Evolutionary conservation across 352 stramenopile genomes (phyloP).

Genomic region (Pythium periplocum): DNA sequence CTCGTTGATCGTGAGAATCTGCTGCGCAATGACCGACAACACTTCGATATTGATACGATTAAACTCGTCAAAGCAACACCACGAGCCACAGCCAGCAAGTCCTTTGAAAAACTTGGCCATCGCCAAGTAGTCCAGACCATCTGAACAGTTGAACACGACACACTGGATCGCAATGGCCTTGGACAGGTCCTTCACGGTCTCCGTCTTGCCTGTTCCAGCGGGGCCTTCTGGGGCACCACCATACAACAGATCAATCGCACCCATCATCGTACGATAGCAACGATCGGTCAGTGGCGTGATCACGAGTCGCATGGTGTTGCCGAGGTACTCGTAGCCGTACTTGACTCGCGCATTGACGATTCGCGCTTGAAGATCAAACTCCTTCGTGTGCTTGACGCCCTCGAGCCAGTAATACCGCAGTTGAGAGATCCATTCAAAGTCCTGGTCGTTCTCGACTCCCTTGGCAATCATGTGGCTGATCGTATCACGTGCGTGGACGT

Average conservation of each 20-base stretch:
- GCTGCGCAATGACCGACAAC: conserved; percentile 70
- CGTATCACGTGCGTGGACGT: conserved; percentile 91
- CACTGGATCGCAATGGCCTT: conserved; percentile 88
- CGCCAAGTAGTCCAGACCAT: conserved; percentile 75
- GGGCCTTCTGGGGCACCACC: conserved; percentile 80
- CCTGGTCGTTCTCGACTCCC: conserved; percentile 78
- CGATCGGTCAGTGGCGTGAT: conserved; percentile 88
- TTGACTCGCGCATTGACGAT: conserved; percentile 87
- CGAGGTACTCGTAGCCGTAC: conserved; percentile 89
- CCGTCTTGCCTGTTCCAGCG: conserved; percentile 81
- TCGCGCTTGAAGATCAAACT: conserved; percentile 75
- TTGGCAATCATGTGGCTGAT: conserved; percentile 91
- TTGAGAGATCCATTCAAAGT: conserved; percentile 94
- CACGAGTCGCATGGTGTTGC: conserved; percentile 81
- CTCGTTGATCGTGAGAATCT: conserved; percentile 82
- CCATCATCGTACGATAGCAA: conserved; percentile 89
- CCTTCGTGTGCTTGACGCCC: conserved; percentile 36
- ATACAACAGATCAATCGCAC: conserved; percentile 86
- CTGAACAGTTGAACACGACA: conserved; percentile 86
- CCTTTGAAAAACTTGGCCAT: conserved; percentile 91
- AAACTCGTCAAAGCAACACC: conserved; percentile 87
- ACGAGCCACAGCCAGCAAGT: conserved; percentile 69
- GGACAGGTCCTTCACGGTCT: conserved; percentile 82
- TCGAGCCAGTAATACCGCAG: conserved; percentile 92
- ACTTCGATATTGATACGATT: conserved; percentile 66